Percentiles rank a stretch among this genome's conserved stretches.
Conservation (phyloP, 768 basidiomycete genomes). For the Leccinum imitatum region DNA sequence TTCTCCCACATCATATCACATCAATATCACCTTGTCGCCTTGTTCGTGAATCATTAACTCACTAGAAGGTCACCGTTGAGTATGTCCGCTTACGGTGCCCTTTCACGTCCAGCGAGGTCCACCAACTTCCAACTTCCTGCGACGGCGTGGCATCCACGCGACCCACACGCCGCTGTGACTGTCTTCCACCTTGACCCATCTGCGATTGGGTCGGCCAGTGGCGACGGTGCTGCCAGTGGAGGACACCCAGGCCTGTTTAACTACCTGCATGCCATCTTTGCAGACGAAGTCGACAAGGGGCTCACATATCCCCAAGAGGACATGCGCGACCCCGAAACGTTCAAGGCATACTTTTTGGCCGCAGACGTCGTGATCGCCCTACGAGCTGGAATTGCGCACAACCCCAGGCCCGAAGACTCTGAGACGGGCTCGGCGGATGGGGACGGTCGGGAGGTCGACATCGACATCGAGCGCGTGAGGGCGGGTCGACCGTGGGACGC, state of each 20-base stretch:
- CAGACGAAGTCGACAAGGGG: slow-evolving; percentile 73
- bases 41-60: not conserved
- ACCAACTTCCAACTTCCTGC: slow-evolving; percentile 42
- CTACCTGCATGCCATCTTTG: slow-evolving; percentile 62
- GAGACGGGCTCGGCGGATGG: not conserved
- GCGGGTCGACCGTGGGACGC: slow-evolving; percentile 61
- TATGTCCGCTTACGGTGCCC: slow-evolving; percentile 74
- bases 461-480: slow-evolving; percentile 44
- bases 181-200: slow-evolving; percentile 39
- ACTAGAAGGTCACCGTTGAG: not conserved
- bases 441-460: slow-evolving; percentile 15
- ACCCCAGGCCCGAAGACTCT: not conserved
- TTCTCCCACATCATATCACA: slow-evolving; percentile 3
- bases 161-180: slow-evolving; percentile 21
- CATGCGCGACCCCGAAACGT: slow-evolving; percentile 49
- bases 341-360: slow-evolving; percentile 75
- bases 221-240: not conserved
- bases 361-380: slow-evolving; percentile 76
- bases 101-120: slow-evolving; percentile 35
- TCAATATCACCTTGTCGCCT: not conserved
- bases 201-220: slow-evolving; percentile 11
- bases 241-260: slow-evolving; percentile 52
- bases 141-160: slow-evolving; percentile 45
- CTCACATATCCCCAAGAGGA: slow-evolving; percentile 85
- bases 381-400: not conserved